Evolutionary conservation across 2,329 filamentous ascomycete species (phyloP).

Genomic region (Pseudophaeomoniella oleicola): DNA sequence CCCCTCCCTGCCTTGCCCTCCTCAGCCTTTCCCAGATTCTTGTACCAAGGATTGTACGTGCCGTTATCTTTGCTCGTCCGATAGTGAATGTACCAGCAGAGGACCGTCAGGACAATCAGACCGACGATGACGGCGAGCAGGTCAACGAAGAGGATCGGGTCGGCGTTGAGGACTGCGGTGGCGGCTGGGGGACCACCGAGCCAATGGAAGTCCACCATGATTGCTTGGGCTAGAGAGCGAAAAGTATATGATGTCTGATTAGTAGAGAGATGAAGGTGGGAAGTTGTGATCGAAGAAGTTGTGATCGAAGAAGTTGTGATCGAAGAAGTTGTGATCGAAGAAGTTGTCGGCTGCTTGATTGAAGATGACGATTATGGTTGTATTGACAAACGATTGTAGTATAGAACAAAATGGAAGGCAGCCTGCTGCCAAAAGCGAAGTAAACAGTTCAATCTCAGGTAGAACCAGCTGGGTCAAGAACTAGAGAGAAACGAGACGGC

Average conservation of each 20-base stretch:
- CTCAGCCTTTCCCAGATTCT: not conserved
- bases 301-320: not conserved
- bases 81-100: conserved; percentile 1
- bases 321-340: not conserved
- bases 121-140: conserved; percentile 1
- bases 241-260: not conserved
- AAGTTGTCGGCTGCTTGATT: not conserved
- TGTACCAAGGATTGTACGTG: conserved; percentile 1
- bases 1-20: not conserved
- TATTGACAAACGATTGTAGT: not conserved
- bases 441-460: not conserved
- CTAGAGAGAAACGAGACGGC: too few species aligned
- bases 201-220: not conserved
- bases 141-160: conserved; percentile 1
- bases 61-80: not conserved
- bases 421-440: not conserved
- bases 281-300: not conserved
- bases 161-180: not conserved
- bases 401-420: not conserved
- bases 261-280: not conserved
- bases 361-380: conserved; percentile 1
- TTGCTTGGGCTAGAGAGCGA: not conserved
- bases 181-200: not conserved
- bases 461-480: too few species aligned
- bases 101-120: not conserved